These are phyloP conservation scores for Teratosphaeriaceae sp. DNA, from an alignment of 2,329 filamentous ascomycete species.

Conservation along the genomic window DNA sequence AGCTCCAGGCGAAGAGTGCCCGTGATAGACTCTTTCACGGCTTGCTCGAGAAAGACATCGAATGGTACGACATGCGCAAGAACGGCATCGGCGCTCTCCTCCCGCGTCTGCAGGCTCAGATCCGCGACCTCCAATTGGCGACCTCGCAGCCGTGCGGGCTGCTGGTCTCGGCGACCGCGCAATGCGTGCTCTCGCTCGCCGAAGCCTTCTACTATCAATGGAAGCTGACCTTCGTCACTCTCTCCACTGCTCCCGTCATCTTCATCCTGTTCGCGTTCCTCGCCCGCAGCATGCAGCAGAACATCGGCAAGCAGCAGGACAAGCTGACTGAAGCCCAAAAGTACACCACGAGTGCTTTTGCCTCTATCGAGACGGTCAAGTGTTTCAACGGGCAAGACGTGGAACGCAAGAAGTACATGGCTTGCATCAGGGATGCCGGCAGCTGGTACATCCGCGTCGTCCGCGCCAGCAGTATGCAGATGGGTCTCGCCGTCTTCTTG, in stretches of 20 bases:
- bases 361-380: conserved; percentile 78
- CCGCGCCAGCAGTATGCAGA: conserved; percentile 62
- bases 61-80: conserved; percentile 71
- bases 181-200: conserved; percentile 51
- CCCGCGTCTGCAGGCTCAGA: conserved; percentile 69
- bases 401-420: conserved; percentile 61
- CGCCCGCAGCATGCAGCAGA: conserved; percentile 54
- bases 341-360: conserved; percentile 60
- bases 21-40: conserved; percentile 59
- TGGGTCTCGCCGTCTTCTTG: conserved; percentile 66
- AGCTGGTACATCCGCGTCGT: conserved; percentile 62
- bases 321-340: conserved; percentile 67
- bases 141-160: conserved; percentile 74
- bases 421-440: conserved; percentile 52
- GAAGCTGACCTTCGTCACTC: conserved; percentile 73
- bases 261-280: conserved; percentile 53
- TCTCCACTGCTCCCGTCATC: conserved; percentile 66
- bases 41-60: conserved; percentile 65
- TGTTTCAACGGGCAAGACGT: conserved; percentile 69
- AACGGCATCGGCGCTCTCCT: conserved; percentile 68
- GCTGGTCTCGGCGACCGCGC: conserved; percentile 55
- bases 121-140: conserved; percentile 72
- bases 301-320: conserved; percentile 61
- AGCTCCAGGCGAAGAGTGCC: conserved; percentile 65
- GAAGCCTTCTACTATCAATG: conserved; percentile 76